These are phyloP conservation scores for Mycena crocata DNA, from an alignment of 768 basidiomycete genomes.

Conservation along the genomic window DNA sequence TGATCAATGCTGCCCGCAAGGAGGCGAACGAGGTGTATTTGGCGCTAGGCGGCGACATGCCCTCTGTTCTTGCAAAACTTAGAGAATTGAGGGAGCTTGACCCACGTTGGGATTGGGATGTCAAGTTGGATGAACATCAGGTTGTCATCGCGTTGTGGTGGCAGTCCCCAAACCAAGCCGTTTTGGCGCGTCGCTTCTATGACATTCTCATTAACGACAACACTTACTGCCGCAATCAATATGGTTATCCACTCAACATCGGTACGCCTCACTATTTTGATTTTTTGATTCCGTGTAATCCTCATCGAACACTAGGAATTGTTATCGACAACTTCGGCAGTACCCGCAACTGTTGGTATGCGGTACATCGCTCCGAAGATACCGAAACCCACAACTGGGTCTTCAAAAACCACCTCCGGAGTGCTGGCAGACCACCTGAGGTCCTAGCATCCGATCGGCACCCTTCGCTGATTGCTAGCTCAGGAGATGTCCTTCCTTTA, in stretches of 20 bases:
- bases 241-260: slow-evolving; percentile 44
- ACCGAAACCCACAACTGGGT: slow-evolving; percentile 37
- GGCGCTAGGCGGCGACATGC: slow-evolving; percentile 42
- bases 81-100: slow-evolving; percentile 27
- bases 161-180: slow-evolving; percentile 45
- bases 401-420: slow-evolving; percentile 38
- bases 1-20: slow-evolving; percentile 36
- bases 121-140: slow-evolving; percentile 35
- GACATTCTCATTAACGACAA: slow-evolving; percentile 49
- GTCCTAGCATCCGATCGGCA: slow-evolving; percentile 41
- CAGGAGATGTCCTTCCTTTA: slow-evolving; percentile 30
- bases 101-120: slow-evolving; percentile 39
- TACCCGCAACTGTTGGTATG: slow-evolving; percentile 44
- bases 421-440: slow-evolving; percentile 31
- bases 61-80: slow-evolving; percentile 38
- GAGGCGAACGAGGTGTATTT: slow-evolving; percentile 32
- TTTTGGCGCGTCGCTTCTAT: slow-evolving; percentile 33
- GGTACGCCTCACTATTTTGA: slow-evolving; percentile 29
- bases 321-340: slow-evolving; percentile 39
- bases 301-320: slow-evolving; percentile 24
- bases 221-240: slow-evolving; percentile 40
- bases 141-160: slow-evolving; percentile 43
- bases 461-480: slow-evolving; percentile 35
- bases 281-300: background rate
- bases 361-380: slow-evolving; percentile 39